Evolutionary conservation across 2,329 filamentous ascomycete species (phyloP).

Genomic region (Pochonia chlamydosporia): DNA sequence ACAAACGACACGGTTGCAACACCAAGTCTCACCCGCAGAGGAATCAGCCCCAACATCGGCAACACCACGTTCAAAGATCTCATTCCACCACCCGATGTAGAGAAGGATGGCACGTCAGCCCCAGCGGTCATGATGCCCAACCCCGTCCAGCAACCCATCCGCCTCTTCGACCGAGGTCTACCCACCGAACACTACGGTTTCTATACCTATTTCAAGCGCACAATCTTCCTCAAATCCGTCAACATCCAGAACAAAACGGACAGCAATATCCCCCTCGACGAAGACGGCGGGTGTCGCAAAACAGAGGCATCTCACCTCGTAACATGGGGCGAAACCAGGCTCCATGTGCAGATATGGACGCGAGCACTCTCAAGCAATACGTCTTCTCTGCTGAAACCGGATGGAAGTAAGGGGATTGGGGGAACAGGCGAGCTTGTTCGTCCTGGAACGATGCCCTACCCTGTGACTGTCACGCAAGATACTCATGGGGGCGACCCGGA

Average conservation of each 20-base stretch:
- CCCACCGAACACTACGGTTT: constrained; percentile 87
- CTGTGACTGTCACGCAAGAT: constrained; percentile 55
- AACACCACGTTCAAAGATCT: constrained; percentile 27
- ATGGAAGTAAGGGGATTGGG: constrained; percentile 20
- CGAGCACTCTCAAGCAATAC: constrained; percentile 37
- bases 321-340: constrained; percentile 55
- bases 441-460: constrained; percentile 59
- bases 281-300: constrained; percentile 48
- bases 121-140: constrained; percentile 67
- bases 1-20: constrained; percentile 26
- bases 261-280: constrained; percentile 41
- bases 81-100: constrained; percentile 59
- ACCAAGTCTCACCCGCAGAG: constrained; percentile 19
- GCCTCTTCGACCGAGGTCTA: constrained; percentile 77
- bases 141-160: constrained; percentile 69
- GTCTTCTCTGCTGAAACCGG: constrained; percentile 29
- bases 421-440: constrained; percentile 26
- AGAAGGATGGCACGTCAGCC: constrained; percentile 65
- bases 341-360: constrained; percentile 63
- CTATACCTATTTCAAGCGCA: constrained; percentile 85
- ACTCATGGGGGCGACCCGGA: constrained; percentile 53
- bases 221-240: constrained; percentile 69
- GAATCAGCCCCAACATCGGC: constrained; percentile 10
- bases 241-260: constrained; percentile 39
- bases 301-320: constrained; percentile 49